phyloP scores from a whole-genome alignment of 768 basidiomycete genomes.

The Lactarius hengduanensis region DNA sequence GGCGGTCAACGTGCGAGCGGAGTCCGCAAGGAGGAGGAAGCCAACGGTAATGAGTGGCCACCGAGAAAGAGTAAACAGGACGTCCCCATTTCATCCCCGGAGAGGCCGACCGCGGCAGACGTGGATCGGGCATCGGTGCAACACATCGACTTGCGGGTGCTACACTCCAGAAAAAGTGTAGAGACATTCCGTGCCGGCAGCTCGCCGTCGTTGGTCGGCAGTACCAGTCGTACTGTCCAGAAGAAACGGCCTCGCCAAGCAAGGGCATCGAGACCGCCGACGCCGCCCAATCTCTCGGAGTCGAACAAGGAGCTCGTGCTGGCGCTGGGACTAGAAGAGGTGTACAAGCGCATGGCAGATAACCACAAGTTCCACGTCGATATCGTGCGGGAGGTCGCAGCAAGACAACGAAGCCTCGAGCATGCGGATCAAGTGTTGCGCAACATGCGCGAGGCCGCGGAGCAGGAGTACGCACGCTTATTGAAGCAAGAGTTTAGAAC shows the following conservation, averaged over 20 bases:
- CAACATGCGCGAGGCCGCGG: slow-evolving; percentile 41
- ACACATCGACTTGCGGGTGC: slow-evolving; percentile 17
- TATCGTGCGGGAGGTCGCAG: slow-evolving; percentile 43
- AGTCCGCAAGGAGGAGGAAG: slow-evolving; percentile 11
- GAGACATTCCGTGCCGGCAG: slow-evolving; percentile 2
- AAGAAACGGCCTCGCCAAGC: slow-evolving; percentile 3
- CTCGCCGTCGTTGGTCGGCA: slow-evolving; percentile 10
- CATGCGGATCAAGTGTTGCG: slow-evolving; percentile 41
- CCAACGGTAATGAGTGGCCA: slow-evolving; percentile 16
- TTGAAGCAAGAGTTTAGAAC: slow-evolving; percentile 2
- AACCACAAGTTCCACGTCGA: slow-evolving; percentile 46
- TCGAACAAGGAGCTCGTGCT: slow-evolving; percentile 29
- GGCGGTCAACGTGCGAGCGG: slow-evolving; percentile 21
- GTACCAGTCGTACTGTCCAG: slow-evolving; percentile 13
- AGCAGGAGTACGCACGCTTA: slow-evolving; percentile 29
- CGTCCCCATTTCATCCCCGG: neutral
- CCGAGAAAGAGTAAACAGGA: slow-evolving; percentile 1
- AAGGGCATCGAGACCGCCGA: slow-evolving; percentile 9
- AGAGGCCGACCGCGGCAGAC: neutral
- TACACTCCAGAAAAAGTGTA: slow-evolving; percentile 10
- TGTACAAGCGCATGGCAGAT: slow-evolving; percentile 42
- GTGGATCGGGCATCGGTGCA: slow-evolving; percentile 15
- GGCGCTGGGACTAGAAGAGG: slow-evolving; percentile 35
- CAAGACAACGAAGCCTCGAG: slow-evolving; percentile 36
- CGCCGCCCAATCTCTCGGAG: slow-evolving; percentile 26